phyloP scores from a whole-genome alignment of 257 asterid species.

The Ophiorrhiza pumila region DNA sequence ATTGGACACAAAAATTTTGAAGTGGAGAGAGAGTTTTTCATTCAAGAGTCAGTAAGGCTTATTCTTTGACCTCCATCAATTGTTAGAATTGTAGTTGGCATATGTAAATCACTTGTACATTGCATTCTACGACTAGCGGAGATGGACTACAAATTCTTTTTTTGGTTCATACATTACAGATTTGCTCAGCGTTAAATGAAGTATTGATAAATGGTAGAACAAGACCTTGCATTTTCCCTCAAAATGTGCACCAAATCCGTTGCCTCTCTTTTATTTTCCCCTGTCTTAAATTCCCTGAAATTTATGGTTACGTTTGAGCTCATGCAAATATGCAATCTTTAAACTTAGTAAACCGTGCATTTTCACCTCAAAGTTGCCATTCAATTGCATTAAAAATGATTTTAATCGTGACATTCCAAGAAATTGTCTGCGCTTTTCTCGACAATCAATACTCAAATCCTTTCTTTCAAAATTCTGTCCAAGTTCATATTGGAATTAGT shows the following conservation, averaged over 20 bases:
- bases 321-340: too few species aligned
- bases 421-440: background rate
- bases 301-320: too few species aligned
- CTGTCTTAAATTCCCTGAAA: too few species aligned
- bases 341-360: too few species aligned
- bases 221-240: too few species aligned
- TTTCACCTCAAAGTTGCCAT: too few species aligned
- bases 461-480: background rate
- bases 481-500: background rate
- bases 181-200: background rate
- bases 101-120: background rate
- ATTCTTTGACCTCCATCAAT: background rate
- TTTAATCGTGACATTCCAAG: background rate
- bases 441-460: background rate
- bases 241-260: too few species aligned
- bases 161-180: background rate
- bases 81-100: background rate
- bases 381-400: too few species aligned
- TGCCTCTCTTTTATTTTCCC: too few species aligned
- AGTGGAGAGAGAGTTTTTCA: conserved; percentile 7
- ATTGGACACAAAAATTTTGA: background rate
- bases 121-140: background rate
- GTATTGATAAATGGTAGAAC: background rate
- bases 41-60: background rate
- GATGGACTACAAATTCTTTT: background rate